Evolutionary conservation across 495 filamentous ascomycete species (phyloP), one percentile per base, ranked within the genome.

Genomic region (Viridothelium virens): DNA sequence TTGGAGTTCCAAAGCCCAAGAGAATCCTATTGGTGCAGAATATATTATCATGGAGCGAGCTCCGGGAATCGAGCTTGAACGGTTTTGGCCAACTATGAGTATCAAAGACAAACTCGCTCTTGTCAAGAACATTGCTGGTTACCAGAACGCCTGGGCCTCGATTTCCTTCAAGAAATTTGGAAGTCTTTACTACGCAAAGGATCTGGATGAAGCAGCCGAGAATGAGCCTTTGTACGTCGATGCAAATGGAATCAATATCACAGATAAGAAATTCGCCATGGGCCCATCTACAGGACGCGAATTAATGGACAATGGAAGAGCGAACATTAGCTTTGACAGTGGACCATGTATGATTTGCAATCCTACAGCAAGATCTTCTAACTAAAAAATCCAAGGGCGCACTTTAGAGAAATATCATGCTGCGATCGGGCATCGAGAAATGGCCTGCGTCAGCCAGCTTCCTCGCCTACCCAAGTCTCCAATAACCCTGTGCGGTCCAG

Each of bases 41-140:
- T 79, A 78, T 56, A 79, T 78, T 38, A 68, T 78, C 67, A 76
- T 76, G 73, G 73, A 77, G 62, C 71, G 71, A 38, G 63, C 71
- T 46, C n/a, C 6, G 11, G 75, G 76, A 2, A 56, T 71, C 34
- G 39, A 67, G 11, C 68, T 76, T 10, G 56, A 50, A 14, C 59
- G 70, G 10, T 66, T 25, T 56, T 76, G 74, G 75, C 53, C 39
- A 3, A 65, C 50, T 56, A 71, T 77, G 69, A 64, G 62, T 47
- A 39, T 66, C 41, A 11, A 64, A 61, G 47, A 73, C 11, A 70
- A 67, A 16, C 65, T 70, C 39, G 16, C 65, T 44, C 68, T 76
- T 36, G 68, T 78, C n/a, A 64, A 77, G 14, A 38, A 64, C 46
- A 63, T 78, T 65, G 62, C 75, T 39, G 44, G 66, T 56, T 66